Evolutionary conservation across 352 stramenopile species (phyloP).

Genomic region (Globisporangium cylindrosporum): DNA sequence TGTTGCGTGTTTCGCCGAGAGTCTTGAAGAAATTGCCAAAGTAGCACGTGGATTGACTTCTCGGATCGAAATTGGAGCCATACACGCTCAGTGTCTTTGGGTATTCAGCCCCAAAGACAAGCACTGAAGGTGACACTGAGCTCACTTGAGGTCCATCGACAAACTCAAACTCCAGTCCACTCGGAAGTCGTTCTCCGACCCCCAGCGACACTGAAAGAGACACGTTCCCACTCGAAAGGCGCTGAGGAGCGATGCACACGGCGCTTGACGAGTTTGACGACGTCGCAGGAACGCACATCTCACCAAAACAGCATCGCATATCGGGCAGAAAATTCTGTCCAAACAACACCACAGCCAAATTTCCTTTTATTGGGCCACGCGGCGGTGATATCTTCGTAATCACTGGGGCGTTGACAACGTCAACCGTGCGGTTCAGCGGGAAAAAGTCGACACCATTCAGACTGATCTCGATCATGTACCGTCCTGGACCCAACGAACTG

Average conservation of each 20-base stretch:
- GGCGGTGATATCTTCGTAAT: slow-evolving; percentile 23
- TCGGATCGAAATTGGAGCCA: slow-evolving; percentile 25
- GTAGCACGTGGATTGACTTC: slow-evolving; percentile 12
- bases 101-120: slow-evolving; percentile 25
- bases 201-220: slow-evolving; percentile 20
- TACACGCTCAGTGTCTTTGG: slow-evolving; percentile 21
- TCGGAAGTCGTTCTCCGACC: slow-evolving; percentile 12
- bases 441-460: slow-evolving; percentile 25
- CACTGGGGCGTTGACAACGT: slow-evolving; percentile 20
- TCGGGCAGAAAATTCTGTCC: slow-evolving; percentile 23
- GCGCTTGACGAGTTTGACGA: slow-evolving; percentile 21
- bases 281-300: slow-evolving; percentile 25
- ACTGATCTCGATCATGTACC: slow-evolving; percentile 26
- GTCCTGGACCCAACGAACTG: background rate
- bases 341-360: slow-evolving; percentile 26
- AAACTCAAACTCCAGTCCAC: slow-evolving; percentile 26
- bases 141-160: slow-evolving; percentile 14
- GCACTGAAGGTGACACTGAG: slow-evolving; percentile 22
- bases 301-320: slow-evolving; percentile 49
- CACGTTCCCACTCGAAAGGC: slow-evolving; percentile 13
- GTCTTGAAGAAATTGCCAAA: slow-evolving; percentile 25
- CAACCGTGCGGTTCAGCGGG: slow-evolving; percentile 15
- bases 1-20: slow-evolving; percentile 8
- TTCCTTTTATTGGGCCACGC: slow-evolving; percentile 19
- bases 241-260: slow-evolving; percentile 21